Evolutionary conservation across 768 basidiomycete genomes (phyloP).

Genomic region (Strobilomyces dryophilus): DNA sequence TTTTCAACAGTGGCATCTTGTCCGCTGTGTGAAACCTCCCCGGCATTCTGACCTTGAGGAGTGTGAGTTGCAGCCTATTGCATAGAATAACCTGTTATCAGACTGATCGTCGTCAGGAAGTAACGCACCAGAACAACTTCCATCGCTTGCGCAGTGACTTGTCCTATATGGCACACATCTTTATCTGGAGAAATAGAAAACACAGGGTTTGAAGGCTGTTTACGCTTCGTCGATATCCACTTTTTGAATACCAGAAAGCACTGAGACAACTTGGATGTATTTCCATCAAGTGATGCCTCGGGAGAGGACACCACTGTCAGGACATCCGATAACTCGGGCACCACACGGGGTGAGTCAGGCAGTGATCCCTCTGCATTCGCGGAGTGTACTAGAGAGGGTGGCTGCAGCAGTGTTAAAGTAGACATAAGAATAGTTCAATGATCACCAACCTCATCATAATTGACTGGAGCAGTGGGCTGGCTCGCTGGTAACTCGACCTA

Average conservation of each 20-base stretch:
- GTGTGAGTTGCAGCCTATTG: too few relatives aligned
- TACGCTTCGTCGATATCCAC: neutral
- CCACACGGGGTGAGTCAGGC: neutral
- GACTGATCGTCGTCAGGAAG: too few relatives aligned
- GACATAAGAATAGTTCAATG: neutral
- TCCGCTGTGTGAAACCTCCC: too few relatives aligned
- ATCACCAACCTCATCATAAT: neutral
- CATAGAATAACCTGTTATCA: too few relatives aligned
- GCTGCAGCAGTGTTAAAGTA: neutral
- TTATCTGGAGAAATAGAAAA: too few relatives aligned
- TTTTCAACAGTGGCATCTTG: too few relatives aligned
- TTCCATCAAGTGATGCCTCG: neutral
- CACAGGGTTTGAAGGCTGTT: too few relatives aligned
- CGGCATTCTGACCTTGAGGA: too few relatives aligned
- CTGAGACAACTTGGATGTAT: neutral
- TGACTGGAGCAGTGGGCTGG: neutral
- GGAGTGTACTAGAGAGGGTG: neutral
- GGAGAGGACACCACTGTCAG: neutral
- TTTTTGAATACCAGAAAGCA: neutral
- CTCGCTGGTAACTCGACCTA: neutral
- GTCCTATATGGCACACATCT: too few relatives aligned
- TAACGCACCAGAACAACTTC: too few relatives aligned
- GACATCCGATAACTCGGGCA: neutral
- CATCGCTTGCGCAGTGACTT: too few relatives aligned
- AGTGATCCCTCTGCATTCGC: too few relatives aligned